Base-by-base conservation (phyloP, 176 grass and related monocot genomes). In the Musa schizocarpa region DNA sequence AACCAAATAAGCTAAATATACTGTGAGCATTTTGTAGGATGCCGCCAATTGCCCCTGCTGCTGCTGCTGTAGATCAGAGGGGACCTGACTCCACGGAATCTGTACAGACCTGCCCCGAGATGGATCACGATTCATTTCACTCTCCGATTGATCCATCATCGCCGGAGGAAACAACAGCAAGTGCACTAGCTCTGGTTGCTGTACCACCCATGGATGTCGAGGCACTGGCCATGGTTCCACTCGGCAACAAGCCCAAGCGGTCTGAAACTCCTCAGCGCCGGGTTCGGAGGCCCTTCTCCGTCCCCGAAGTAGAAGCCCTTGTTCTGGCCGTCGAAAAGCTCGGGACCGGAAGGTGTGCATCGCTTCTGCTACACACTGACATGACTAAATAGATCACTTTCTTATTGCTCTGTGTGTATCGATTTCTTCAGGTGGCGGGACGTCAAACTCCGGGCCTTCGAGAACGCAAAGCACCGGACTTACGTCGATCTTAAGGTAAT, bases 401-500 rank as follows among this genome's bases (percentile, higher is more conserved):
- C 1, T 29, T 34, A 8, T 9, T 78, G 22, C 8, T 57, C 14
- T 53, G 22, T 53, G 10, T 78, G 68, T 26, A 66, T 78, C 51
- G 70, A 17, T 80, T 82, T 76, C 69, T 77, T 43, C 70, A 92
- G 89, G 85, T 96, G 92, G 92, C 83, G 87, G 71, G 89, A 89
- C 54, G 89, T 96, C 75, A 96, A 96, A 67, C 78, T 86, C 63
- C 68, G 79, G 34, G 92, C 87, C 12, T 96, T 96, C 74, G 83
- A 82, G 56, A 76, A 80, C 63, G 84, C 82, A 72, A 76, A 90
- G 27, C 87, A 96, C 58, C 84, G 92, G 80, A 92, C 92, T 21
- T 92, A 96, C 65, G 92, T 96, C 73, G 92, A 96, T 54, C 92
- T 96, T 19, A 96, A 96, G 89, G 92, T 96, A 84, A 53, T 22